phyloP scores from a whole-genome alignment of 306 rosid species.

The Crataegus laevigata region DNA sequence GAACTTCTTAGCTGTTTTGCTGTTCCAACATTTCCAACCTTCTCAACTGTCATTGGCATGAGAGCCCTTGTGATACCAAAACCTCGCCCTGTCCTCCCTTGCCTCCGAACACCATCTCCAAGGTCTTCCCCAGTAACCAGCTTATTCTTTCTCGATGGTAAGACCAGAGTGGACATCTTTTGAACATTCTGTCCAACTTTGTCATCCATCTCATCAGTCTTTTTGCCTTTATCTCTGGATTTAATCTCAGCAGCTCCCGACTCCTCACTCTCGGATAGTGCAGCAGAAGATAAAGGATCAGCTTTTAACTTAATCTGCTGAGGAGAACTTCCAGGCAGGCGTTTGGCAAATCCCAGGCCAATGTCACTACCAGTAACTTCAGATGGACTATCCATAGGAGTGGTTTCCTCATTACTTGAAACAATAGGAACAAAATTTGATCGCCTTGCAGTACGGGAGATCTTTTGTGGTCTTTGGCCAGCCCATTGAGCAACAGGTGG shows the following conservation, averaged over 20 bases:
- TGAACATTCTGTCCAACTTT: constrained; percentile 64
- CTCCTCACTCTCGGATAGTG: constrained; percentile 93
- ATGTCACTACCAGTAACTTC: constrained; percentile 69
- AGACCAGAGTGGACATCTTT: constrained; percentile 51
- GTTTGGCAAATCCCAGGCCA: constrained; percentile 65
- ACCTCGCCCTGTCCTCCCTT: constrained; percentile 91
- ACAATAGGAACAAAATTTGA: constrained; percentile 66
- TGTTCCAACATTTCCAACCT: constrained; percentile 70
- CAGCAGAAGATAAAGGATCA: constrained; percentile 68
- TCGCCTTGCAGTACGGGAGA: constrained; percentile 92
- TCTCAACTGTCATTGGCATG: constrained; percentile 64
- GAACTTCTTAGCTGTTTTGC: constrained; percentile 95
- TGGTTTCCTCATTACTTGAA: constrained; percentile 67
- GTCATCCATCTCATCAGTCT: constrained; percentile 66
- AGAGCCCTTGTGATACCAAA: constrained; percentile 56
- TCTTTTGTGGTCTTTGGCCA: constrained; percentile 89
- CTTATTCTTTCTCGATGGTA: constrained; percentile 75
- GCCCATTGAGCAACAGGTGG: constrained; percentile 85
- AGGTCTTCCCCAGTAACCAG: constrained; percentile 71
- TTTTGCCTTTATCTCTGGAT: constrained; percentile 68
- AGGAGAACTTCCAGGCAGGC: constrained; percentile 67
- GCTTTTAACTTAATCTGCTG: constrained; percentile 78
- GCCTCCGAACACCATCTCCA: constrained; percentile 95
- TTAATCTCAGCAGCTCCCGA: constrained; percentile 75
- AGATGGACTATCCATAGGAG: constrained; percentile 57